A percentile compares a stretch with the other conserved stretches of the same genome.
These are phyloP conservation scores for Centaurea solstitialis DNA, from an alignment of 129 eudicot species.

Conservation along the genomic window DNA sequence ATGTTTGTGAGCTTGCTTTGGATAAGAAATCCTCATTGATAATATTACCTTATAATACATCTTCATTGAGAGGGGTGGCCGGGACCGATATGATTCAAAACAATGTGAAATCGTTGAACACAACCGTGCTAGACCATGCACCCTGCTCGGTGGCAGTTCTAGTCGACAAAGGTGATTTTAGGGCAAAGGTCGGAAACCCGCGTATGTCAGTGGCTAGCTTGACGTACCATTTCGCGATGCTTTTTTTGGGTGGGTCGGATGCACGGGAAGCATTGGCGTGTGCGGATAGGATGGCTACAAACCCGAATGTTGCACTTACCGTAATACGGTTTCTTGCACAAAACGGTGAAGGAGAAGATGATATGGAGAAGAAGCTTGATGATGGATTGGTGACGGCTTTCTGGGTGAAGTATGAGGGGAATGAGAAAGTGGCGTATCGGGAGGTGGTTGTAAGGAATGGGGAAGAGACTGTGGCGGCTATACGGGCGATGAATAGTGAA, in stretches of 20 bases:
- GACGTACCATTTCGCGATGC: conserved; percentile 45
- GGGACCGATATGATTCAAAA: conserved; percentile 32
- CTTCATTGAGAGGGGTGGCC: not conserved
- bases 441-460: conserved; percentile 84
- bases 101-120: conserved; percentile 41
- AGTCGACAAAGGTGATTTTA: conserved; percentile 43
- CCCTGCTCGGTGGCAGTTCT: conserved; percentile 88
- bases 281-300: conserved; percentile 69
- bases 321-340: conserved; percentile 70
- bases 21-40: conserved; percentile 54
- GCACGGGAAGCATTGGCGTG: conserved; percentile 78
- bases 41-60: conserved; percentile 44
- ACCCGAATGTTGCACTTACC: conserved; percentile 51
- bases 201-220: not conserved
- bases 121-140: conserved; percentile 50
- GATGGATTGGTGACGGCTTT: conserved; percentile 90
- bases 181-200: not conserved
- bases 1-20: conserved; percentile 84
- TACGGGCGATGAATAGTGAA: conserved; percentile 55
- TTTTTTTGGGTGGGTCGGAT: conserved; percentile 85
- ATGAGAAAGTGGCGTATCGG: conserved; percentile 52
- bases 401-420: conserved; percentile 93
- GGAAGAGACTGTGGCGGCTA: conserved; percentile 71
- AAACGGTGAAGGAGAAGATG: conserved; percentile 61
- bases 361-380: conserved; percentile 80